Percentiles rank a stretch among this genome's conserved stretches.
Evolutionary conservation across 2,329 filamentous ascomycete genomes (phyloP).

Genomic region (Colletotrichum spinosum): DNA sequence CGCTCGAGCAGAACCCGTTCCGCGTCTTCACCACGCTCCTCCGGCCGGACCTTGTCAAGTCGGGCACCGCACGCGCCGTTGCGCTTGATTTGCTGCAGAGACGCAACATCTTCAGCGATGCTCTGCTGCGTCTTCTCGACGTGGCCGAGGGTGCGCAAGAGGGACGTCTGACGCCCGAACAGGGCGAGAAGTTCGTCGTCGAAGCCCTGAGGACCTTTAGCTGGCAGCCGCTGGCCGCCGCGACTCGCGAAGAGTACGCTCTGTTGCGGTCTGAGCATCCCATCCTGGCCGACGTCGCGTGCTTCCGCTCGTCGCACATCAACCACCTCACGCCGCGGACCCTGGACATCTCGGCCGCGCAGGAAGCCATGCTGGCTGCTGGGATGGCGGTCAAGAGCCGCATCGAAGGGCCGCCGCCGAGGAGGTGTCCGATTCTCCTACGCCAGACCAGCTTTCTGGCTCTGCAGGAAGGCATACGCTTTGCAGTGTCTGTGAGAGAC

Average conservation of each 20-base stretch:
- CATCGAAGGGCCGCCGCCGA: constrained; percentile 62
- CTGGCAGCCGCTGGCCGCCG: constrained; percentile 57
- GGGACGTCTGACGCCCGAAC: constrained; percentile 41
- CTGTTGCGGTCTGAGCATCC: constrained; percentile 56
- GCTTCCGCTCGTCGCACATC: constrained; percentile 58
- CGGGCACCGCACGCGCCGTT: constrained; percentile 45
- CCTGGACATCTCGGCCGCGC: constrained; percentile 59
- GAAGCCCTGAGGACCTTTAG: constrained; percentile 59
- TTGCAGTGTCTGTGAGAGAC: constrained; percentile 41
- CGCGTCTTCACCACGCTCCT: constrained; percentile 51
- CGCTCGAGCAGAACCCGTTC: constrained; percentile 57
- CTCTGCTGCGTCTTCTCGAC: constrained; percentile 51
- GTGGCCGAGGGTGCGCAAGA: constrained; percentile 45
- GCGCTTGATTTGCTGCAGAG: constrained; percentile 48
- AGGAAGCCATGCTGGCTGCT: constrained; percentile 53
- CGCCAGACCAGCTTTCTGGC: constrained; percentile 67
- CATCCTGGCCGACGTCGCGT: constrained; percentile 60
- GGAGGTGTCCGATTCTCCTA: constrained; percentile 58
- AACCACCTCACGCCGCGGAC: constrained; percentile 66
- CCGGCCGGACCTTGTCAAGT: constrained; percentile 54
- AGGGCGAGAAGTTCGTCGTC: constrained; percentile 52
- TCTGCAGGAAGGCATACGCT: constrained; percentile 59
- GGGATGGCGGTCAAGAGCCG: constrained; percentile 59
- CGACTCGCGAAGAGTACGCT: constrained; percentile 55
- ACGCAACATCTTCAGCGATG: constrained; percentile 55